Percentiles rank a stretch among this genome's conserved stretches.
Conservation (phyloP, 192 early-diverging fungal species). For the Dispira simplex region DNA sequence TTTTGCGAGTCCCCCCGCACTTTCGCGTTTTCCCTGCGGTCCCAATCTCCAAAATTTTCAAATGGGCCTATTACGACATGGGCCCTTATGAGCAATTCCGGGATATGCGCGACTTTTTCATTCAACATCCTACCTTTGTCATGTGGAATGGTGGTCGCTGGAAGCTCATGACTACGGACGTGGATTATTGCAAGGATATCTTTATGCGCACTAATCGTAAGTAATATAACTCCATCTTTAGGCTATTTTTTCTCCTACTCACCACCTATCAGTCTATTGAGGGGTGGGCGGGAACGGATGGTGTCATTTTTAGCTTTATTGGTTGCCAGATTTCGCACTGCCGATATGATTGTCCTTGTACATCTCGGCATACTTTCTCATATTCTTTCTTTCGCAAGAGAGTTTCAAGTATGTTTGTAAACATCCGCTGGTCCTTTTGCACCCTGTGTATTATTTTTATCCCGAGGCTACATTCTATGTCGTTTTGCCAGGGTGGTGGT, state of each 20-base stretch:
- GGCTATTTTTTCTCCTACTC: neutral
- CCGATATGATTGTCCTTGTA: neutral
- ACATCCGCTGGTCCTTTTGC: too few relatives aligned
- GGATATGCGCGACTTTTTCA: constrained; percentile 9
- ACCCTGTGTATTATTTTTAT: too few relatives aligned
- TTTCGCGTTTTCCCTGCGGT: neutral
- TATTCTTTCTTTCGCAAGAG: neutral
- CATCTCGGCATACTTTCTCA: neutral
- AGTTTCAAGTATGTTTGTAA: too few relatives aligned
- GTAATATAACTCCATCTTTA: neutral
- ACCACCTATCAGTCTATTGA: neutral
- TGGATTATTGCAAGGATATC: constrained; percentile 6
- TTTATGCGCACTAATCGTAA: constrained; percentile 9
- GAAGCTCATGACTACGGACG: constrained; percentile 2
- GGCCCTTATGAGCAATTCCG: neutral
- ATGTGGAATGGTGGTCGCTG: constrained; percentile 7
- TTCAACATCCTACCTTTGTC: neutral
- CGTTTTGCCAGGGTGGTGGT: too few relatives aligned
- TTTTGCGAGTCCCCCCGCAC: neutral
- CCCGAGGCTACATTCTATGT: too few relatives aligned
- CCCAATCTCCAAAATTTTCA: constrained; percentile 3
- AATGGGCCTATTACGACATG: constrained; percentile 4
- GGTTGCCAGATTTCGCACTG: neutral
- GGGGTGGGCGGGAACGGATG: neutral
- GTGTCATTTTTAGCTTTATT: neutral